Base-by-base conservation (phyloP, 305 asterid species). In the Solanum aculeatissimum region DNA sequence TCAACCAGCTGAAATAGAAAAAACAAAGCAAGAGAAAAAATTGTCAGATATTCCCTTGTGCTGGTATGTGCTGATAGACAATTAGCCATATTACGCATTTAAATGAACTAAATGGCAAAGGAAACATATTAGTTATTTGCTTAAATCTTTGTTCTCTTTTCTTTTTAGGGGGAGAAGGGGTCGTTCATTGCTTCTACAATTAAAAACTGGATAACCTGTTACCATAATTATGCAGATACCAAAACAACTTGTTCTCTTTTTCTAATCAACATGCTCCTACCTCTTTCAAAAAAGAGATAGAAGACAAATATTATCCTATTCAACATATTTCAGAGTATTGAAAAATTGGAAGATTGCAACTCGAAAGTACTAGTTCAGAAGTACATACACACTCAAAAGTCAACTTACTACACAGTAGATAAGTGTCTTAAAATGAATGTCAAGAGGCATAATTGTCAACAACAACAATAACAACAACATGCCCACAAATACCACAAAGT, bases 1-100 rank as follows among this genome's bases (percentile, higher is more conserved):
- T 95, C 98, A 88, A 88, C 93, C 89, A 95, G 93, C 99, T 95
- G 90, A 82, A 90, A 88, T 27, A 78, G 32, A 88, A 77, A 85
- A 83, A 19, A 86, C 84, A 78, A 68, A 47, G 82, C 85, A 83
- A 55, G 47, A 9, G 45, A 62, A 19, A 57, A 84, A 57, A 78
- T 19, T 78, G 49, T 23, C n/a, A 78, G 66, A 27, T 51, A 32
- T 53, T 11, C 62, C 32, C 45, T 29, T 11, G 83, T 11, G 11
- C 66, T 18, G 63, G 47, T 78, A 78, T 53, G 19, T 53, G 83
- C 83, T 29, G 66, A 78, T 32, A 78, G 83, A 78, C 81, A 51
- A 77, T 29, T 77, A 51, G 49, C 49, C n/a, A 53, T 78, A 35
- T 19, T 53, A 78, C 23, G 13, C 66, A 78, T 53, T 53, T 78